Percentiles rank a stretch among this genome's conserved stretches.
phyloP scores from a whole-genome alignment of 2,329 filamentous ascomycete genomes.

The Epicoccum nigrum region DNA sequence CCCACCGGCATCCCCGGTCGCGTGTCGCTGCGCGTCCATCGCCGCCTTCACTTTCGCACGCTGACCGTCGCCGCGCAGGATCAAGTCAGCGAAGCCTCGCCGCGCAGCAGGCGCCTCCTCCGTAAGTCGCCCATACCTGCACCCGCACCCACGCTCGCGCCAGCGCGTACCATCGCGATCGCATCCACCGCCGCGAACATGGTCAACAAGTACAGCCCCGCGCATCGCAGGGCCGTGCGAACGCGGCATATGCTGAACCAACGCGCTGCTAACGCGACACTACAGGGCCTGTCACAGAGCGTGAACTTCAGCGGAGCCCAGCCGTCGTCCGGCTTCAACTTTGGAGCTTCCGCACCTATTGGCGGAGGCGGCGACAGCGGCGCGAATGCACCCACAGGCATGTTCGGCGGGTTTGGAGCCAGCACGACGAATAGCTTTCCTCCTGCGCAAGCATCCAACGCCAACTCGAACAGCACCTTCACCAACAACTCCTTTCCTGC shows the following conservation, averaged over 20 bases:
- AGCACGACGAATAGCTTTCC: constrained; percentile 41
- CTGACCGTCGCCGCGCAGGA: constrained; percentile 32
- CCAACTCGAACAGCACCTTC: constrained; percentile 35
- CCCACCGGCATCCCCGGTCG: constrained; percentile 2
- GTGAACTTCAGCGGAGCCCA: constrained; percentile 28
- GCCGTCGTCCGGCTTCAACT: constrained; percentile 28
- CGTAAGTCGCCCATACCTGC: constrained; percentile 31
- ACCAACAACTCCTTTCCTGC: constrained; percentile 40
- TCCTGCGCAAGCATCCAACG: constrained; percentile 32
- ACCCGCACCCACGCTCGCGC: background rate
- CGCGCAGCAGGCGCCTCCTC: constrained; percentile 29
- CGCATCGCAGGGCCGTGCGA: constrained; percentile 18
- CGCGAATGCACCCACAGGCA: constrained; percentile 10
- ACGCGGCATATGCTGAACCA: constrained; percentile 12
- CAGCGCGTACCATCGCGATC: background rate
- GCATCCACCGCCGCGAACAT: constrained; percentile 6
- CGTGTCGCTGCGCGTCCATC: background rate
- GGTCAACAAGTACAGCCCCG: constrained; percentile 12
- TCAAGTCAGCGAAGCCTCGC: constrained; percentile 36
- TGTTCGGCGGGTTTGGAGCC: constrained; percentile 24
- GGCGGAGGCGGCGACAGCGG: constrained; percentile 17
- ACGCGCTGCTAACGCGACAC: constrained; percentile 26
- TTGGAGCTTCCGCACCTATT: constrained; percentile 31
- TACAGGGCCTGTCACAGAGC: constrained; percentile 31
- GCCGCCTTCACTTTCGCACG: constrained; percentile 5